These are phyloP conservation scores for Boletus patriciae DNA, from an alignment of 768 basidiomycete genomes.

Conservation along the genomic window DNA sequence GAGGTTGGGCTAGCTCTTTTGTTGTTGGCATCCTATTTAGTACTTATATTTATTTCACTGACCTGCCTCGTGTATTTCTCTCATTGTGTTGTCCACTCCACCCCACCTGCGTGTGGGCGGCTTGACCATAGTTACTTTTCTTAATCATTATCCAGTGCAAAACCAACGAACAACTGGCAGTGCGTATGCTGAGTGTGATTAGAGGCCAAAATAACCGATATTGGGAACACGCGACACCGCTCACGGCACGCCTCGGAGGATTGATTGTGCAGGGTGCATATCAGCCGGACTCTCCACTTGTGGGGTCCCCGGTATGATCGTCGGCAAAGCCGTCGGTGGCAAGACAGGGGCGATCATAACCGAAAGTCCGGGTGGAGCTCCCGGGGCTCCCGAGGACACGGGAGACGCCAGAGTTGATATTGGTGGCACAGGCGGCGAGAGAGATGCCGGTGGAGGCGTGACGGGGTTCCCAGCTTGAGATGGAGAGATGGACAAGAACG, in stretches of 20 bases:
- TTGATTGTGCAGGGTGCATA: constrained; percentile 17
- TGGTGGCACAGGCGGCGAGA: constrained; percentile 22
- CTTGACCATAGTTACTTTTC: constrained; percentile 1
- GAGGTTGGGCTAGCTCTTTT: constrained; percentile 4
- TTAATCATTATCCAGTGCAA: constrained; percentile 1
- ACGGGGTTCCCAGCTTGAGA: constrained; percentile 1
- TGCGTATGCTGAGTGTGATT: neutral
- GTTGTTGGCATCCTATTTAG: neutral
- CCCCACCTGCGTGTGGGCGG: neutral
- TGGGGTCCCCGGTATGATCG: constrained; percentile 19
- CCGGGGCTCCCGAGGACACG: neutral
- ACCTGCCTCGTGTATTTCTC: neutral
- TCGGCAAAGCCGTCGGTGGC: constrained; percentile 14
- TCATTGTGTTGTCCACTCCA: neutral
- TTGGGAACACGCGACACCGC: neutral
- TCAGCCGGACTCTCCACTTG: constrained; percentile 36
- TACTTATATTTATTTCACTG: constrained; percentile 8
- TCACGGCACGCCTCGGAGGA: constrained; percentile 7
- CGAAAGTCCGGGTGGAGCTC: neutral
- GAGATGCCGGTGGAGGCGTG: neutral
- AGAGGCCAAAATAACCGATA: neutral
- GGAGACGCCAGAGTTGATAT: constrained; percentile 20
- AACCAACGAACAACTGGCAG: neutral
- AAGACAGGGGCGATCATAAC: constrained; percentile 12
- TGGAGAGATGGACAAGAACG: constrained; percentile 7